Conservation (phyloP, 2,329 filamentous ascomycete genomes). For the Trichophyton benhamiae region DNA sequence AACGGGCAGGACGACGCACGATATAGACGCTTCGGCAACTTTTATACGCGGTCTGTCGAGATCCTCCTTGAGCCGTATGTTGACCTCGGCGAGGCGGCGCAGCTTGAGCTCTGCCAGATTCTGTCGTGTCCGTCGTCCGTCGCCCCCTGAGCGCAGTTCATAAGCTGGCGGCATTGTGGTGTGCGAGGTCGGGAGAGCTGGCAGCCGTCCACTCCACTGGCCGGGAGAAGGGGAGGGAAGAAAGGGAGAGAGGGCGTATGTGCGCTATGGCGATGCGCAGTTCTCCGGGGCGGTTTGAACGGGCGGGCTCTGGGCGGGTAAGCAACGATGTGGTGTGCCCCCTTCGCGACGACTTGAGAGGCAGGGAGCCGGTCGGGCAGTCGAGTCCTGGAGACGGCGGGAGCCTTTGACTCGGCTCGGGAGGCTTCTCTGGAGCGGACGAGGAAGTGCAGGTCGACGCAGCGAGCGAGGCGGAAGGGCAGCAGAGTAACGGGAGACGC, state of each 20-base stretch:
- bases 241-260: not conserved
- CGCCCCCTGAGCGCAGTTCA: constrained; percentile 53
- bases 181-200: not conserved
- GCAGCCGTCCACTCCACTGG: not conserved
- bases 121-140: constrained; percentile 85
- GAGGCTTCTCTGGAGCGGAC: no score
- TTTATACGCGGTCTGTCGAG: constrained; percentile 90
- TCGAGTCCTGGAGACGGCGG: no score
- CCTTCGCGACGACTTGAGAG: not conserved
- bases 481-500: not conserved
- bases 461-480: not conserved
- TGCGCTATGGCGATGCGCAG: constrained; percentile 2
- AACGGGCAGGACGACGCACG: constrained; percentile 41
- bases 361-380: not conserved
- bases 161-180: constrained; percentile 47
- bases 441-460: not conserved
- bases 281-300: not conserved
- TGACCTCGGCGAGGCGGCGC: constrained; percentile 88
- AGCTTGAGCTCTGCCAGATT: constrained; percentile 98
- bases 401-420: no score
- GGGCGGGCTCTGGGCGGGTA: not conserved
- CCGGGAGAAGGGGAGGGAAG: not conserved
- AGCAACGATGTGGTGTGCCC: no score
- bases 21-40: constrained; percentile 82
- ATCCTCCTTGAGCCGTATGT: constrained; percentile 90